Conservation (phyloP, 352 stramenopile species). For the Globisporangium emineosum region DNA sequence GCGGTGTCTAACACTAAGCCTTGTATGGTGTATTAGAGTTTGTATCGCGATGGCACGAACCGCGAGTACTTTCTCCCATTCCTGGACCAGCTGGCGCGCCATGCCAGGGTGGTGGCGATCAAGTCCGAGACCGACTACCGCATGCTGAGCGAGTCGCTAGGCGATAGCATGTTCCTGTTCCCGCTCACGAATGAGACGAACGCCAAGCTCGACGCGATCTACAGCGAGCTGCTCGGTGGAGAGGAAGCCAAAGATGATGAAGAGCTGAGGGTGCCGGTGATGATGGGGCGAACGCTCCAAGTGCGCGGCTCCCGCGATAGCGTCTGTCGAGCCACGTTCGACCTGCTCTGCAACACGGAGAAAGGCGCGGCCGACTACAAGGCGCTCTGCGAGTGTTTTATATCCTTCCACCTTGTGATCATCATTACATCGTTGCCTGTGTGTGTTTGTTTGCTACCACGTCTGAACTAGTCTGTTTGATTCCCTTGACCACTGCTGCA, state of each 20-base stretch:
- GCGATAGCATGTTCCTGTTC: slow-evolving; percentile 51
- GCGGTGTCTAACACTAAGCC: not conserved
- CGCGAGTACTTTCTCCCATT: slow-evolving; percentile 97
- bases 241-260: slow-evolving; percentile 27
- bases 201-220: slow-evolving; percentile 40
- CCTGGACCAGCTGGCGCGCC: slow-evolving; percentile 89
- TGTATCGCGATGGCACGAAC: slow-evolving; percentile 96
- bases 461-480: not conserved
- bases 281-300: slow-evolving; percentile 69
- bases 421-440: not conserved
- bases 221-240: slow-evolving; percentile 31
- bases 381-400: slow-evolving; percentile 88
- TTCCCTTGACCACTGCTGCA: slow-evolving; percentile 6
- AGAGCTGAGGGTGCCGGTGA: slow-evolving; percentile 58
- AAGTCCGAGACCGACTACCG: slow-evolving; percentile 75
- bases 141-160: slow-evolving; percentile 33
- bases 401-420: slow-evolving; percentile 6
- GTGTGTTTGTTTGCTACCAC: not conserved
- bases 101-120: slow-evolving; percentile 83
- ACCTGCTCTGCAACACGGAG: slow-evolving; percentile 93
- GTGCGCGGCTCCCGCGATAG: slow-evolving; percentile 39
- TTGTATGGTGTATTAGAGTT: slow-evolving; percentile 41
- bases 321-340: slow-evolving; percentile 85
- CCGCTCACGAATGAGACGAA: slow-evolving; percentile 37
- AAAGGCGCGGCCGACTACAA: slow-evolving; percentile 96